A percentile compares a stretch with the other conserved stretches of the same genome.
These are phyloP conservation scores for Lentinula sp. DNA, from an alignment of 768 basidiomycete species.

Conservation along the genomic window DNA sequence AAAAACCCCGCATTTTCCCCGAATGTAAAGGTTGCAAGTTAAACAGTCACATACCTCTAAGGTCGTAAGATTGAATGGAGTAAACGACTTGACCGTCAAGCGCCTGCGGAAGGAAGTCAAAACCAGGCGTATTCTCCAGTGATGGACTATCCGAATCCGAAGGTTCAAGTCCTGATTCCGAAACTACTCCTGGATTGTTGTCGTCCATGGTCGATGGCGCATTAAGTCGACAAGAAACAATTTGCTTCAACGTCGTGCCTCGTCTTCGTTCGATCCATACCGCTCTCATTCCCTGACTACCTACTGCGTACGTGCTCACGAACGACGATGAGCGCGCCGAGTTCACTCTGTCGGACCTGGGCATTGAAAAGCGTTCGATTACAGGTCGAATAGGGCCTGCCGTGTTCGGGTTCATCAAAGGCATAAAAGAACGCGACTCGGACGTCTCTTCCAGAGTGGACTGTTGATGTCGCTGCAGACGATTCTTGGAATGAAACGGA, in stretches of 20 bases:
- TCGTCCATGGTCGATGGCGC: neutral
- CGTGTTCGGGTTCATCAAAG: neutral
- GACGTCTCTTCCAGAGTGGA: neutral
- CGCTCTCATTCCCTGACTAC: constrained; percentile 43
- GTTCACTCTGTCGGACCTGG: neutral
- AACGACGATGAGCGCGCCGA: constrained; percentile 21
- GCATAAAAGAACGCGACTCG: neutral
- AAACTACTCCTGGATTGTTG: neutral
- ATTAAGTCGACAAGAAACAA: constrained; percentile 32
- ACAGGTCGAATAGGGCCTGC: neutral
- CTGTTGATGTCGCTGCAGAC: neutral
- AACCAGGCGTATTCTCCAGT: neutral
- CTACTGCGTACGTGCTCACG: constrained; percentile 41
- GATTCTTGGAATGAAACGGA: constrained; percentile 6
- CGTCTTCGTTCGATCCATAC: constrained; percentile 50
- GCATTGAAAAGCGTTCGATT: neutral
- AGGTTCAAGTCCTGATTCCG: neutral
- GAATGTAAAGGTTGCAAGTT: neutral
- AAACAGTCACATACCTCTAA: constrained; percentile 24
- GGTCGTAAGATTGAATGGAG: constrained; percentile 28
- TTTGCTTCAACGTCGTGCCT: constrained; percentile 32
- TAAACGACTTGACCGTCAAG: constrained; percentile 25
- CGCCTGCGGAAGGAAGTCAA: neutral
- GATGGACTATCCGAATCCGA: neutral
- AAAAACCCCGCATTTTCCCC: too few species aligned